Conservation (phyloP, 2,329 filamentous ascomycete genomes). For the Sclerotinia minor region DNA sequence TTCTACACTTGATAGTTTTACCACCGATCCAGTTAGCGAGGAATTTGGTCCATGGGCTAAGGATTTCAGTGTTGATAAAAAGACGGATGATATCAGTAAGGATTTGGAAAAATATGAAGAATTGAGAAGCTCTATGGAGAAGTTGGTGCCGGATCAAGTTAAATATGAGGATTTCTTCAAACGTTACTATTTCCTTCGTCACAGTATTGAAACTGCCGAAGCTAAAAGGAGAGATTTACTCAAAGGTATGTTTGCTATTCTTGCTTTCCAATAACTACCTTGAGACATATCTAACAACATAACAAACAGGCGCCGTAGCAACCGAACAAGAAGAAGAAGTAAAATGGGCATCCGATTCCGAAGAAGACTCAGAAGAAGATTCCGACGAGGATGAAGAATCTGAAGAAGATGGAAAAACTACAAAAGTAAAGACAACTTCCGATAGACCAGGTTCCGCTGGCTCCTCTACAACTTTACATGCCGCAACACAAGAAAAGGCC, state of each 20-base stretch:
- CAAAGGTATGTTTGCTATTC: conserved; percentile 63
- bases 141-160: conserved; percentile 89
- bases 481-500: conserved; percentile 45
- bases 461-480: conserved; percentile 63
- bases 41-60: conserved; percentile 75
- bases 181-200: conserved; percentile 90
- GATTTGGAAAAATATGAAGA: conserved; percentile 88
- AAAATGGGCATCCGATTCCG: conserved; percentile 65
- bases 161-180: conserved; percentile 89
- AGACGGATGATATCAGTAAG: conserved; percentile 77
- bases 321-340: conserved; percentile 65
- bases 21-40: conserved; percentile 72
- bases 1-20: conserved; percentile 77
- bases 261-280: neutral
- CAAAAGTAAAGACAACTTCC: conserved; percentile 34
- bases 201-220: conserved; percentile 92
- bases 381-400: conserved; percentile 2
- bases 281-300: neutral
- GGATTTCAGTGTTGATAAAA: conserved; percentile 76
- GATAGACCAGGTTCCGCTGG: conserved; percentile 49
- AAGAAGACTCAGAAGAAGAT: conserved; percentile 56
- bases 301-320: conserved; percentile 53
- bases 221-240: conserved; percentile 83
- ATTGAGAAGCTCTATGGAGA: conserved; percentile 87
- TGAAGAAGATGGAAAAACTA: neutral